These are phyloP conservation scores for Daldinia childiae DNA, from an alignment of 495 filamentous ascomycete genomes.

Conservation along the genomic window DNA sequence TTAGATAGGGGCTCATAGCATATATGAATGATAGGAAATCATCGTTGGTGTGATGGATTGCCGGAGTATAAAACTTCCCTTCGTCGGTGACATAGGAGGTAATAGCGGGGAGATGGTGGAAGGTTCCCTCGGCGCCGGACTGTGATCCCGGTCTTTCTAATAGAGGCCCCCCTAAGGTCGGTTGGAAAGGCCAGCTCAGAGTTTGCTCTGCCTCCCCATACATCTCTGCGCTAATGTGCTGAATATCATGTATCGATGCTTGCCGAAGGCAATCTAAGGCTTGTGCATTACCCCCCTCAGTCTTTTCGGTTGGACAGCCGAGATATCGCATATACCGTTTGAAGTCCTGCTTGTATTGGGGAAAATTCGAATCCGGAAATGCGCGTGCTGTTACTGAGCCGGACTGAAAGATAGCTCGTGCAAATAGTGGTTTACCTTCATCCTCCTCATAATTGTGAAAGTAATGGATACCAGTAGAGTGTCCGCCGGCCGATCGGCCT, in stretches of 20 bases:
- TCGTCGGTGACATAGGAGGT: conserved; percentile 3
- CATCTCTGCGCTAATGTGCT: background rate
- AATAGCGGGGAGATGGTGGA: conserved; percentile 4
- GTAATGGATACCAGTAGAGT: conserved; percentile 5
- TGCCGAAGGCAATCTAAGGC: background rate
- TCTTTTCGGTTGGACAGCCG: background rate
- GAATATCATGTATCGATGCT: background rate
- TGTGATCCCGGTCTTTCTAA: conserved; percentile 1
- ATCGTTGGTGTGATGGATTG: background rate
- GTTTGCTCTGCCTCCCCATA: background rate
- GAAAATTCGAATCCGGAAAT: background rate
- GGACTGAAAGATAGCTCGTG: conserved; percentile 13
- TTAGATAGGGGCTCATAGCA: background rate
- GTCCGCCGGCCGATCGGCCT: background rate
- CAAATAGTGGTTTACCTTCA: conserved; percentile 2
- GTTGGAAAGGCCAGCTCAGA: conserved; percentile 9
- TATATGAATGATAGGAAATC: background rate
- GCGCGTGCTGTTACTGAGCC: conserved; percentile 2
- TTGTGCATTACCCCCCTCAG: background rate
- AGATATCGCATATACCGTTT: conserved; percentile 6
- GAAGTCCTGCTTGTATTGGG: conserved; percentile 11
- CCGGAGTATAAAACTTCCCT: conserved; percentile 6
- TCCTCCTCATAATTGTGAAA: conserved; percentile 11
- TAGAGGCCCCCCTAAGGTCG: background rate
- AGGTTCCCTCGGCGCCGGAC: conserved; percentile 1